These are phyloP conservation scores for Toxoplasma gondii DNA, from an alignment of 169 alveolate species.

Conservation along the genomic window DNA sequence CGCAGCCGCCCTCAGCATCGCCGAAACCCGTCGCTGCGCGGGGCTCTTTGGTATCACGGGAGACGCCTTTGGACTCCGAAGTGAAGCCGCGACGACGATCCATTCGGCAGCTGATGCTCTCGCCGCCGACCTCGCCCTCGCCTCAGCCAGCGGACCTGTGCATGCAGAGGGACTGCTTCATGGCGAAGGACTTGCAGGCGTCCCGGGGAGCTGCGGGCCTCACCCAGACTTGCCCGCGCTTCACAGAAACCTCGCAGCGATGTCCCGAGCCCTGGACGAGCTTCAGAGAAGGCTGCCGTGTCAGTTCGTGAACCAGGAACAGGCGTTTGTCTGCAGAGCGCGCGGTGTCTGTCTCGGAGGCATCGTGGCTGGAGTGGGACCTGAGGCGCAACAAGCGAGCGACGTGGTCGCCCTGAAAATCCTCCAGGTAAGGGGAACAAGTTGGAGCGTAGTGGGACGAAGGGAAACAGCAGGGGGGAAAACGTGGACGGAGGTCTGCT, in stretches of 20 bases:
- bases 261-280: slow-evolving; percentile 17
- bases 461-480: not conserved
- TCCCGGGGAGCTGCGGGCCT: not conserved
- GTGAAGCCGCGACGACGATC: not conserved
- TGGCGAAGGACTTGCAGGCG: not conserved
- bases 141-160: not conserved
- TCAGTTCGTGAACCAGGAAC: slow-evolving; percentile 25
- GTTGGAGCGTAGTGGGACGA: not conserved
- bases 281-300: not conserved
- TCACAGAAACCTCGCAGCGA: not conserved
- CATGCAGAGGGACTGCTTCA: too few relatives aligned
- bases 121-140: slow-evolving; percentile 2
- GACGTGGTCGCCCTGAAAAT: not conserved
- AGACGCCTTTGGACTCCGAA: slow-evolving; percentile 15
- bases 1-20: not conserved
- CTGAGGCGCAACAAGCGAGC: slow-evolving; percentile 6
- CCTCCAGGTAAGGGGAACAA: not conserved
- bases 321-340: not conserved
- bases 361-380: not conserved
- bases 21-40: not conserved
- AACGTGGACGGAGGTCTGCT: too few relatives aligned
- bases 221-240: not conserved
- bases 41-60: slow-evolving; percentile 31
- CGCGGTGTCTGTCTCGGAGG: not conserved
- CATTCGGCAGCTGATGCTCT: not conserved